Evolutionary conservation across 805 yeast species (phyloP).

Genomic region (Kazachstania taianensis): DNA sequence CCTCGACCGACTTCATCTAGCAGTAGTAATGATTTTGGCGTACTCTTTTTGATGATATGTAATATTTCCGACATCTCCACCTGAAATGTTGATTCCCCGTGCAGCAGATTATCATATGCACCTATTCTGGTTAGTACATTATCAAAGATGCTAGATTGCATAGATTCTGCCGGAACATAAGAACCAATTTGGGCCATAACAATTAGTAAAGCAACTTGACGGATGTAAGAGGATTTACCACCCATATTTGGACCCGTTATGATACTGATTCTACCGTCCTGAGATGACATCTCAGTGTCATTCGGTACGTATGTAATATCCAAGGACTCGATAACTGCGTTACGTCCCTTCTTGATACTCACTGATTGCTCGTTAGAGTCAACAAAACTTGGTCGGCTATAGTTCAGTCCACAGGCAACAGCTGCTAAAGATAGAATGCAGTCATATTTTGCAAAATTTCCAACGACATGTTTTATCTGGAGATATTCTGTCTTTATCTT

Average conservation of each 20-base stretch:
- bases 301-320: conserved; percentile 52
- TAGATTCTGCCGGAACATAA: conserved; percentile 39
- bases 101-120: conserved; percentile 65
- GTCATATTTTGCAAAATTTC: conserved; percentile 47
- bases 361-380: conserved; percentile 35
- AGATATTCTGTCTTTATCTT: conserved; percentile 32
- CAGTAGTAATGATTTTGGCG: conserved; percentile 67
- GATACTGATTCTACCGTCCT: conserved; percentile 44
- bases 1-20: conserved; percentile 96
- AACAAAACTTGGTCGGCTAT: conserved; percentile 42
- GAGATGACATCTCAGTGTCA: conserved; percentile 40
- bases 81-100: conserved; percentile 80
- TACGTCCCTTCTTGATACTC: conserved; percentile 46
- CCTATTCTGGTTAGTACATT: conserved; percentile 59
- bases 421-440: conserved; percentile 58
- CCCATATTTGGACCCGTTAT: conserved; percentile 60
- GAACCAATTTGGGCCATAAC: conserved; percentile 53
- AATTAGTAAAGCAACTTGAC: conserved; percentile 39
- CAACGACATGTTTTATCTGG: conserved; percentile 35
- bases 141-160: conserved; percentile 58
- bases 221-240: conserved; percentile 50
- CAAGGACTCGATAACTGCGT: conserved; percentile 54
- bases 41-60: conserved; percentile 71
- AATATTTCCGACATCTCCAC: conserved; percentile 95
- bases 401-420: conserved; percentile 40